Evolutionary conservation across 495 filamentous ascomycete genomes (phyloP).

Genomic region (Podospora appendiculata): DNA sequence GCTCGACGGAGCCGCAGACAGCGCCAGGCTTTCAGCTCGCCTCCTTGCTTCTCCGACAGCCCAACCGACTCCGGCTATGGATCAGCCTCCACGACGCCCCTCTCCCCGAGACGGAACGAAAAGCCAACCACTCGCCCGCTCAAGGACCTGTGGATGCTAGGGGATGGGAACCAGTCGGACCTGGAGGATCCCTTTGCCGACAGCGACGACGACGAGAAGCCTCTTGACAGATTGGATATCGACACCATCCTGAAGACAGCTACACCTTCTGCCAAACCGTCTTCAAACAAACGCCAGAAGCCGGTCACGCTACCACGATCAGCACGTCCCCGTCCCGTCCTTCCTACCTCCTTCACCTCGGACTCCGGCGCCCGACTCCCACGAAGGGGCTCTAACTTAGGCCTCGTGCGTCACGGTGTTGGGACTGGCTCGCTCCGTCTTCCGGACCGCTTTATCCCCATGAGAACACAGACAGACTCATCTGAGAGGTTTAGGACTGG

Average conservation of each 20-base stretch:
- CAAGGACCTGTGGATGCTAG: slow-evolving; percentile 6
- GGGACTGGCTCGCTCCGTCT: slow-evolving; percentile 11
- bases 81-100: slow-evolving; percentile 7
- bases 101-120: background rate
- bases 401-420: background rate
- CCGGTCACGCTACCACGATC: slow-evolving; percentile 14
- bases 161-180: slow-evolving; percentile 20
- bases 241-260: background rate
- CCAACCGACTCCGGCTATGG: slow-evolving; percentile 21
- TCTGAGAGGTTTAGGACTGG: slow-evolving; percentile 55
- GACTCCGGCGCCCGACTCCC: slow-evolving; percentile 4
- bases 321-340: slow-evolving; percentile 5
- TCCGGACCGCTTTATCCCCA: slow-evolving; percentile 66
- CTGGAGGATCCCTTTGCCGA: slow-evolving; percentile 13
- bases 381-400: slow-evolving; percentile 10
- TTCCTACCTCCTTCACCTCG: slow-evolving; percentile 13
- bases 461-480: slow-evolving; percentile 34
- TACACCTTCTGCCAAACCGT: background rate
- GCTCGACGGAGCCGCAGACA: slow-evolving; percentile 3
- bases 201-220: slow-evolving; percentile 4
- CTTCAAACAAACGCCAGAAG: slow-evolving; percentile 1
- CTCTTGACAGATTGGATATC: background rate
- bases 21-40: slow-evolving; percentile 5
- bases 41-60: slow-evolving; percentile 4
- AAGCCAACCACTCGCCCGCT: background rate